phyloP scores from a whole-genome alignment of 1,284 basidiomycete species.

The Clitocybe nebularis region DNA sequence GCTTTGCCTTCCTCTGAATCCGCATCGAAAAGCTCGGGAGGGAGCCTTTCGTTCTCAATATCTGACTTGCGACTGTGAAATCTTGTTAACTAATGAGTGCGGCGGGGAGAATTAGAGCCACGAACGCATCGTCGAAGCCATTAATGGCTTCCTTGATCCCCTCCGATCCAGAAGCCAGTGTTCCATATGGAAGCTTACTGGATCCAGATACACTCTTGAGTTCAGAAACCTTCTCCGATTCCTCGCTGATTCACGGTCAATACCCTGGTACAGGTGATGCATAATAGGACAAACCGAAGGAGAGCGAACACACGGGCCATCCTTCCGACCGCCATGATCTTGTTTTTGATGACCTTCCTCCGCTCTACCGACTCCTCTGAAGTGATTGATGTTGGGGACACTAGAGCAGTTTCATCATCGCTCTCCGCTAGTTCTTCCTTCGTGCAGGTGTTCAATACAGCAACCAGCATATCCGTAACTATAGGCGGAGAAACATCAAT shows the following conservation, averaged over 20 bases:
- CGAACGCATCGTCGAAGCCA: conserved; percentile 93
- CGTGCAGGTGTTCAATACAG: conserved; percentile 90
- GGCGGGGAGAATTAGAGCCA: conserved; percentile 21
- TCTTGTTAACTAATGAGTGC: not conserved
- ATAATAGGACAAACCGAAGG: conserved; percentile 65
- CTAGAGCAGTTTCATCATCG: conserved; percentile 49
- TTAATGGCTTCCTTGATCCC: conserved; percentile 95
- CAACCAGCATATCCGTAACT: conserved; percentile 96
- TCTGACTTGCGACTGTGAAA: conserved; percentile 84
- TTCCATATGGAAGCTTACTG: conserved; percentile 79
- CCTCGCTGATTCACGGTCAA: conserved; percentile 61
- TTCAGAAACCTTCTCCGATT: conserved; percentile 96
- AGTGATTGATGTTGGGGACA: conserved; percentile 31
- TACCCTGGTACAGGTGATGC: not conserved
- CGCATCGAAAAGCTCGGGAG: conserved; percentile 92
- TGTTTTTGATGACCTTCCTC: conserved; percentile 90
- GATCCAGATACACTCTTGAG: conserved; percentile 88
- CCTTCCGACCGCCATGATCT: conserved; percentile 96
- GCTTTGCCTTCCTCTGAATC: conserved; percentile 72
- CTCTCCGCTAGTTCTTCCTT: conserved; percentile 93
- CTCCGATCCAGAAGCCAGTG: conserved; percentile 86
- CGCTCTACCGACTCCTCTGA: conserved; percentile 67
- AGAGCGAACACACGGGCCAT: conserved; percentile 97
- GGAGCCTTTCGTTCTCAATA: conserved; percentile 97
- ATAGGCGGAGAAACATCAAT: conserved; percentile 6